phyloP scores from a whole-genome alignment of 2,329 filamentous ascomycete species.

The Diplodia sapinea region DNA sequence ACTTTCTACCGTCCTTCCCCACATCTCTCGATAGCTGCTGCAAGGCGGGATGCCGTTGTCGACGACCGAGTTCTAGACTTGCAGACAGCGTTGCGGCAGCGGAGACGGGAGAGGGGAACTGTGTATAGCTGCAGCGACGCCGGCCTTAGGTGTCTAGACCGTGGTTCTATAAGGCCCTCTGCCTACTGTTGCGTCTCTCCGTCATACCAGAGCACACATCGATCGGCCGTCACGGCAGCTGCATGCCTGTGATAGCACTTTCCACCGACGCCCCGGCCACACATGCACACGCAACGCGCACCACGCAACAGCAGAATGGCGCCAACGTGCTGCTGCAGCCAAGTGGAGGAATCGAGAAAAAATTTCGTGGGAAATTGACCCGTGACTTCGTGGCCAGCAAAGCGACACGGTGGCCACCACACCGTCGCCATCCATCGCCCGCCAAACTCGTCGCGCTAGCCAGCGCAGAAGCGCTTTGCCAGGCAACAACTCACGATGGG shows the following conservation, averaged over 20 bases:
- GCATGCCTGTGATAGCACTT: too few species aligned
- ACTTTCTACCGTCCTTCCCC: background rate
- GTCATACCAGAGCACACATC: too few species aligned
- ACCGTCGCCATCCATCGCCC: slow-evolving; percentile 4
- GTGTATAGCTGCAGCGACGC: background rate
- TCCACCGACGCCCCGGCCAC: too few species aligned
- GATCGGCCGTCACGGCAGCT: too few species aligned
- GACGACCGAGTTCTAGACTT: slow-evolving; percentile 15
- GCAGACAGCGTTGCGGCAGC: slow-evolving; percentile 7
- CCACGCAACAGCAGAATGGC: background rate
- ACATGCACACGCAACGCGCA: too few species aligned
- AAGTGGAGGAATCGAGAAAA: background rate
- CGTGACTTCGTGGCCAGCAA: background rate
- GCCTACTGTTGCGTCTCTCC: too few species aligned
- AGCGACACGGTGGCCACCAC: background rate
- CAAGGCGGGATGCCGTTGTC: slow-evolving; percentile 19
- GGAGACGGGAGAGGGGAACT: background rate
- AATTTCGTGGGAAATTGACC: background rate
- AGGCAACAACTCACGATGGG: slow-evolving; percentile 12
- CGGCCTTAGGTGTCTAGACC: background rate
- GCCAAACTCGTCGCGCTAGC: background rate
- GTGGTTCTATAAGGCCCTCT: too few species aligned
- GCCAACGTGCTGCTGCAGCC: background rate
- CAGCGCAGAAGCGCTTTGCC: slow-evolving; percentile 1
- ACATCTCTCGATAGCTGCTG: slow-evolving; percentile 3